Base-by-base conservation (phyloP, 2,329 filamentous ascomycete species). In the Tolypocladium inflatum region DNA sequence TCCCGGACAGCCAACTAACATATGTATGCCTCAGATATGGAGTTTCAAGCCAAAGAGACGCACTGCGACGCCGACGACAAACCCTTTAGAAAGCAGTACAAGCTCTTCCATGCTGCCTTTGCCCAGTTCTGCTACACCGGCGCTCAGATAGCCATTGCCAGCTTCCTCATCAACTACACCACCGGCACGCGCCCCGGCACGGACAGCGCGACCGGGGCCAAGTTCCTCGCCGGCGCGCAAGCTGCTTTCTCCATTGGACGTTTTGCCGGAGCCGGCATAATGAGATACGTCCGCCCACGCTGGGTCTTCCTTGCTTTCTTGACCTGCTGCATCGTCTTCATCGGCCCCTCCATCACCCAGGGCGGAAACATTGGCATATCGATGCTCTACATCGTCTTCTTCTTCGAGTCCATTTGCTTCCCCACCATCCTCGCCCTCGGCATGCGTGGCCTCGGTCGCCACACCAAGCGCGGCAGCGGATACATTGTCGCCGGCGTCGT, bases 331-430 rank as follows among this genome's bases (percentile, higher is more conserved):
- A 82, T 90, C 68, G 69, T 89, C 61, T 91, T 91, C 73, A 68
- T 78, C 42, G 73, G 70, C 15, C 77, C 79, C 1, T 67, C 79
- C 42, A 79, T 80, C 62, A 77, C 77, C 0, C 71, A 77, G 58
- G 63, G 70, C 13, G 76, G 73, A n/a, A 74, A 77, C 62, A 70
- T 70, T 0, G 80, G 80, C 51, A 73, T 84, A 61, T 74, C 78
- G 6, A 84, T 90, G 78, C 79, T 91, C 37, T 89, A 84, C 70
- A 61, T 89, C 11, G 83, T 86, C 8, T 78, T 91, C 30, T 91
- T 92, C 76, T 92, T 92, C 71, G 89, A 90, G 72, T 87, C 83
- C 4, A 88, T 90, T 67, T 88, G 86, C 70, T 93, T 92, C 76
- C 89, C 89, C 0, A 91, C 88, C 21, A 91, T 93, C 66, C 84